These are phyloP conservation scores for Gnaphalium uliginosum DNA, from an alignment of 129 eudicot genomes.

Conservation along the genomic window DNA sequence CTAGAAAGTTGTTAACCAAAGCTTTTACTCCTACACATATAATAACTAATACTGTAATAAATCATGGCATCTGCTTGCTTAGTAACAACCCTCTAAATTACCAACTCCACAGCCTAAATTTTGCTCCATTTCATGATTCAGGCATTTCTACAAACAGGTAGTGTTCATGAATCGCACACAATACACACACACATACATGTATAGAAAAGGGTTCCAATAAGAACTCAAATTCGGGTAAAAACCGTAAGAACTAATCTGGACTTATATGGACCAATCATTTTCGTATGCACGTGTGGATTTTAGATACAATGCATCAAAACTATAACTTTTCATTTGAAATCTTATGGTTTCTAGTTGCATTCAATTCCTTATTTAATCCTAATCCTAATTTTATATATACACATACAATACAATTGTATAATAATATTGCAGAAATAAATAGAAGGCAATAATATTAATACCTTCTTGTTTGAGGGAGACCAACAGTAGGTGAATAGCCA, in stretches of 20 bases:
- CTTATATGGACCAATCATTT: neutral
- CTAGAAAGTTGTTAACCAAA: neutral
- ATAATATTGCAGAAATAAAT: neutral
- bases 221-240: neutral
- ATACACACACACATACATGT: neutral
- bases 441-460: neutral
- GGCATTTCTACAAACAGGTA: conserved; percentile 31
- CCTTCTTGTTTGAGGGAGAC: conserved; percentile 90
- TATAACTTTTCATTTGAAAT: too few relatives aligned
- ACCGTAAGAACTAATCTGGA: neutral
- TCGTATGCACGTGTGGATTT: neutral
- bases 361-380: neutral
- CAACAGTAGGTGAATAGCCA: conserved; percentile 89
- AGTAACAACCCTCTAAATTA: neutral
- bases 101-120: neutral
- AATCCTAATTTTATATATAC: neutral
- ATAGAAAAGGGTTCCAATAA: neutral
- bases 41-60: neutral
- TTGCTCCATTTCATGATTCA: neutral
- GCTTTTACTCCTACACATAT: neutral
- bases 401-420: neutral
- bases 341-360: neutral
- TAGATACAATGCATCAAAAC: neutral
- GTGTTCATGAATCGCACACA: conserved; percentile 10
- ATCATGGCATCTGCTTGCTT: neutral